These are phyloP conservation scores for Phylloporus sp. DNA, from an alignment of 768 basidiomycete species.

Conservation along the genomic window DNA sequence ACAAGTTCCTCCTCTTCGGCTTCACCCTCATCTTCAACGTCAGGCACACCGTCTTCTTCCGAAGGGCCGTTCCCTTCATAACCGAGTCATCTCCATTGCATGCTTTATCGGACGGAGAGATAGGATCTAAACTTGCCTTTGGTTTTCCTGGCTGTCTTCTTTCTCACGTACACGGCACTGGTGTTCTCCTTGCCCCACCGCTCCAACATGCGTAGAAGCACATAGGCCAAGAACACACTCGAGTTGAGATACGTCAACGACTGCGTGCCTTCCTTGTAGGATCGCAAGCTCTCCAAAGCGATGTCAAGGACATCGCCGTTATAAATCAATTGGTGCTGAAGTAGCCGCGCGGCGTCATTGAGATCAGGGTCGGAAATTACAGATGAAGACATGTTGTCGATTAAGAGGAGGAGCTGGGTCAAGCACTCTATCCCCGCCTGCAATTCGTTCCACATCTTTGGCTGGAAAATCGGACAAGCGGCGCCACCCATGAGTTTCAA, in stretches of 20 bases:
- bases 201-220: conserved; percentile 86
- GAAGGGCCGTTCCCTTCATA: conserved; percentile 34
- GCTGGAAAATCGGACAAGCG: conserved; percentile 43
- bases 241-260: conserved; percentile 81
- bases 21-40: conserved; percentile 63
- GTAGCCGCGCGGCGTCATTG: conserved; percentile 70
- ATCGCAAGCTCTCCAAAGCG: conserved; percentile 68
- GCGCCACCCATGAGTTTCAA: conserved; percentile 9
- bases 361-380: conserved; percentile 39
- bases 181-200: conserved; percentile 73
- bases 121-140: conserved; percentile 39
- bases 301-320: conserved; percentile 93
- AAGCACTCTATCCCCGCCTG: conserved; percentile 94
- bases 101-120: conserved; percentile 14
- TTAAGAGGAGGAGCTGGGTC: conserved; percentile 84
- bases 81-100: conserved; percentile 6
- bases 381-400: conserved; percentile 75
- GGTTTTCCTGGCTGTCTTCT: conserved; percentile 51
- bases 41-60: conserved; percentile 63
- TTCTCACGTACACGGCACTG: conserved; percentile 67
- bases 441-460: conserved; percentile 90
- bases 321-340: conserved; percentile 91
- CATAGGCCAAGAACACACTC: conserved; percentile 78
- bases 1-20: conserved; percentile 58
- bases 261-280: conserved; percentile 79